Evolutionary conservation across 352 stramenopile genomes (phyloP), one percentile per base, ranked within the genome.

Genomic region (Phytophthora syringae): DNA sequence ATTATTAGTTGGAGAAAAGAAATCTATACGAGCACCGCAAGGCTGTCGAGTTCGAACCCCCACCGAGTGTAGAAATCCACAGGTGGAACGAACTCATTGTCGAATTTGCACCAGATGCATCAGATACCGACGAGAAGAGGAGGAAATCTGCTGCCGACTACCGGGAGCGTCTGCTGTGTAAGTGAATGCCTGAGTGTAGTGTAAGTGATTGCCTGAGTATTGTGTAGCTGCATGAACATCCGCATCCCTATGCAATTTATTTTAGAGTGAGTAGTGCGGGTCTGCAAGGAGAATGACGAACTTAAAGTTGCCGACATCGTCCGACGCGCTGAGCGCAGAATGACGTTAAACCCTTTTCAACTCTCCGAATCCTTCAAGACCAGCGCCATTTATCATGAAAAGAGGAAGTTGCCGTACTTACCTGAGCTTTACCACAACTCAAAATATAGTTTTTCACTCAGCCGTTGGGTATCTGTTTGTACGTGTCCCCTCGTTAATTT

Each of bases 281-380:
- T 40, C 12, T 59, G 42, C n/a, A 43, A 43, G 57, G 64, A 72
- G 64, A 67, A 72, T 72, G 64, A 72, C 50, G 64, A 72, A 54
- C n/a, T 18, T 57, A 13, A 62, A 72, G 45, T 66, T 72, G 67
- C 61, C 63, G 67, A 76, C 67, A 76, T 76, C 67, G 63, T 72
- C 69, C 64, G 64, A 76, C 67, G 64, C 64, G 67, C 58, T 77
- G 69, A 70, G 64, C 69, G 64, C 55, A 50, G 25, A 49, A 67
- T 70, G 61, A 76, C 60, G 47, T 70, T 21, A 60, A 66, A 70
- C 15, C 25, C 42, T 57, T 51, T 48, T 58, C 49, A 66, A 60
- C 64, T 68, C 58, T 48, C 64, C 36, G 47, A 65, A 65, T 20
- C 27, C 47, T 50, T 44, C 21, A 20, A 36, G 13, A 42, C 18